Percentiles rank a stretch among this genome's conserved stretches.
These are phyloP conservation scores for Stephania japonica DNA, from an alignment of 164 flowering plant genomes.

Conservation along the genomic window DNA sequence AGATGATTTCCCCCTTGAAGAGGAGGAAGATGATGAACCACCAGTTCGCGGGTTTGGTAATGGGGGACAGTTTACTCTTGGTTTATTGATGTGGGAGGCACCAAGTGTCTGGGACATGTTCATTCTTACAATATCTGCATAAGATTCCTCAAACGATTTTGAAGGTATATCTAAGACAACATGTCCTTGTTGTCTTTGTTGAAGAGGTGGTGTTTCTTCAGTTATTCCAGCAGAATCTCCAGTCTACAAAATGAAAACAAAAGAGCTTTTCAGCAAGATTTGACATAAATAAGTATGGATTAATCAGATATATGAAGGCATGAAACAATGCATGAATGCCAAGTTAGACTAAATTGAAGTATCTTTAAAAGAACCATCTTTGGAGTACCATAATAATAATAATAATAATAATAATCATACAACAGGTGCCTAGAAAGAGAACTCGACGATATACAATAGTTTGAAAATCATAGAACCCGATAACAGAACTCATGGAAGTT, in stretches of 20 bases:
- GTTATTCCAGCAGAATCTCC: constrained; percentile 32
- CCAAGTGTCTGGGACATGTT: constrained; percentile 41
- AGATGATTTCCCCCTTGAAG: constrained; percentile 44
- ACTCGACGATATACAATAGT: neutral
- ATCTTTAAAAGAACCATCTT: neutral
- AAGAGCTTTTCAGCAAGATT: neutral
- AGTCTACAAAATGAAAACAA: constrained; percentile 25
- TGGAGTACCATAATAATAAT: neutral
- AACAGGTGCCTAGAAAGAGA: neutral
- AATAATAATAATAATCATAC: neutral
- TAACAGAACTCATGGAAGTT: neutral
- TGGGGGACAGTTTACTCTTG: constrained; percentile 40
- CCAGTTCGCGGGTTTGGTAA: constrained; percentile 41
- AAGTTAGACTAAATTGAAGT: neutral
- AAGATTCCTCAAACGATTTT: constrained; percentile 26
- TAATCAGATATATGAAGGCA: too few relatives aligned
- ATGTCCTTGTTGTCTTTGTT: constrained; percentile 21
- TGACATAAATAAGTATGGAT: neutral
- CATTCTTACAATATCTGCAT: constrained; percentile 35
- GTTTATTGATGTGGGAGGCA: constrained; percentile 20
- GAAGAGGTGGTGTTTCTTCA: constrained; percentile 29
- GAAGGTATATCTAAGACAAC: constrained; percentile 38
- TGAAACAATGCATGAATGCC: too few relatives aligned
- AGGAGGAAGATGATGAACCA: constrained; percentile 41
- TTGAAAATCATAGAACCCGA: neutral